Evolutionary conservation across 2,329 filamentous ascomycete genomes (phyloP), one percentile per base, ranked within the genome.

Genomic region (Alternaria consortialis): DNA sequence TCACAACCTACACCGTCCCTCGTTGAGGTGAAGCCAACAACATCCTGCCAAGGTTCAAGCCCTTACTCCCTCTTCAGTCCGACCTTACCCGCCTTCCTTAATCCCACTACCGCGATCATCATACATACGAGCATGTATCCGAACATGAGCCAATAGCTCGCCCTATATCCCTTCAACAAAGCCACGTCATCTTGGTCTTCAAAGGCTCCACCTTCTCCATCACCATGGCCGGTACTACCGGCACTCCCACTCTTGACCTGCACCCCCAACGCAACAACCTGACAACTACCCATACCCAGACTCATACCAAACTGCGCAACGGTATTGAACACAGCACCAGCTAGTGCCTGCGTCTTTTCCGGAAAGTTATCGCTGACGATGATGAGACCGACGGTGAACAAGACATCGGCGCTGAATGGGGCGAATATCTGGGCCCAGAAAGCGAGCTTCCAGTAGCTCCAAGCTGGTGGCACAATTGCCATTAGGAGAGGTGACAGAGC

Each of bases 311-410:
- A 84, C 63, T 89, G 86, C 0, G 81, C 77, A 0, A 84, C 79
- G 0, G 86, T 87, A 62, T 87, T 88, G 72, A 89, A 89, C 0
- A 90, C 86, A 0, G 85, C 86, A 0, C 87, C 88, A 0, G 86
- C 87, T 0, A 90, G 76, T 0, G 84, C 85, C 58, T 89, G 87
- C 1, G 81, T 87, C 8, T 85, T 76, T n/a, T 82, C 78, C 0
- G 85, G 84, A 62, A 88, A 89, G 3, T 80, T 81, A 13, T 85
- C 83, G 0, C 82, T 81, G 7, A 88, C 82, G 4, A 88, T 75
- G 20, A 89, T 80, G 23, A 85, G 77, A 0, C 82, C 84, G 2
- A 89, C 82, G 0, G 85, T 88, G 69, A 87, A 88, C 7, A 89
- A 76, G 0, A 86, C 80, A 47, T 85, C 82, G 17, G 63, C 73